Percentiles rank a stretch among this genome's conserved stretches.
Evolutionary conservation across 2,329 filamentous ascomycete genomes (phyloP).

Genomic region (Septoria linicola): DNA sequence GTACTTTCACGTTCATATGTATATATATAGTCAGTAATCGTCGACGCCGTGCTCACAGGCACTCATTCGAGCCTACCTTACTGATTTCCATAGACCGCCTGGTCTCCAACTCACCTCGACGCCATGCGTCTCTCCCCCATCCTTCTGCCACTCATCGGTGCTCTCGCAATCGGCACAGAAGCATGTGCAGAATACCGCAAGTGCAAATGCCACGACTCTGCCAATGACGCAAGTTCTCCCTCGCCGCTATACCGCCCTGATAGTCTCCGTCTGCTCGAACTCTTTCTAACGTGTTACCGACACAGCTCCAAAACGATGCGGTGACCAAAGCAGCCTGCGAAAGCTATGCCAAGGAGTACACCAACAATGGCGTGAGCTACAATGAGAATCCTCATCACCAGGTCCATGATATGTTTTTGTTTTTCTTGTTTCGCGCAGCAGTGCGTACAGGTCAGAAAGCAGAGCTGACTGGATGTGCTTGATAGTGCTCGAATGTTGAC

Average conservation of each 20-base stretch:
- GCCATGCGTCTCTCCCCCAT: neutral
- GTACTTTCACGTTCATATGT: too few species aligned
- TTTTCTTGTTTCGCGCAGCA: neutral
- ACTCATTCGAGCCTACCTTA: too few species aligned
- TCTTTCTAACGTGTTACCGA: neutral
- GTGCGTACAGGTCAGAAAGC: neutral
- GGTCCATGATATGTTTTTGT: neutral
- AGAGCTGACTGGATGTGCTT: neutral
- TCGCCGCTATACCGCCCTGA: neutral
- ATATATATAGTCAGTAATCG: too few species aligned
- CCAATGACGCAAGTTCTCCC: neutral
- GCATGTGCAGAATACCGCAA: neutral
- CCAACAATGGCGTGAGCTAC: neutral
- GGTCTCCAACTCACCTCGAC: neutral
- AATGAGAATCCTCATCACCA: neutral
- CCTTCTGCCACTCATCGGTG: neutral
- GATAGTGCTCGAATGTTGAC: too few species aligned
- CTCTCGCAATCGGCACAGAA: neutral
- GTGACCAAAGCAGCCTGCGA: neutral
- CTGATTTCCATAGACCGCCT: too few species aligned
- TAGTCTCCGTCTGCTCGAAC: neutral
- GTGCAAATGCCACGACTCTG: constrained; percentile 4
- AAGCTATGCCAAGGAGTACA: neutral
- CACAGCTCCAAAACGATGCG: neutral
- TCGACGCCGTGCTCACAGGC: too few species aligned